Conservation (phyloP, 495 filamentous ascomycete genomes). For the Penicillium paradoxum region DNA sequence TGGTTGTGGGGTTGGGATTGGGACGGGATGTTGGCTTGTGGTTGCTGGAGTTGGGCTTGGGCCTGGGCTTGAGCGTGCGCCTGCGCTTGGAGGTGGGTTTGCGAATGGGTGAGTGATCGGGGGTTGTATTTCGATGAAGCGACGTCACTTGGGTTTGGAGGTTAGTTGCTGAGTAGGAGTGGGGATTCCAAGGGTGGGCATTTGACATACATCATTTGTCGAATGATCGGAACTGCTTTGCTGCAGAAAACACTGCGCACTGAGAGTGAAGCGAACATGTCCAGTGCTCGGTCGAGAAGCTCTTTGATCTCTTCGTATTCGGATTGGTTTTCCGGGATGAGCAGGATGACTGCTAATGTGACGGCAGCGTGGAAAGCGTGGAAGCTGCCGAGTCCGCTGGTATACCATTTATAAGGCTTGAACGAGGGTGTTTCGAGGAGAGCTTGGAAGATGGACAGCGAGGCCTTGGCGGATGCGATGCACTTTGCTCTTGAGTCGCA, state of each 20-base stretch:
- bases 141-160: conserved; percentile 13
- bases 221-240: conserved; percentile 36
- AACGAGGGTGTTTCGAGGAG: conserved; percentile 34
- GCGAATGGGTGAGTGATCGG: conserved; percentile 12
- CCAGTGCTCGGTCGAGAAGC: conserved; percentile 27
- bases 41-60: conserved; percentile 2
- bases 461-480: conserved; percentile 38
- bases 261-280: conserved; percentile 37
- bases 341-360: conserved; percentile 26
- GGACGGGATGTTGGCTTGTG: background rate
- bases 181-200: background rate
- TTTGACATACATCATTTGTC: conserved; percentile 35
- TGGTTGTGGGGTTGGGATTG: conserved; percentile 1
- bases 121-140: conserved; percentile 8
- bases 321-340: conserved; percentile 29
- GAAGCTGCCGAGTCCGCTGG: conserved; percentile 40
- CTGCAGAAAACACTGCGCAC: conserved; percentile 40
- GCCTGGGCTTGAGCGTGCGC: conserved; percentile 1
- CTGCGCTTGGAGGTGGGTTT: conserved; percentile 3
- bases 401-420: conserved; percentile 44
- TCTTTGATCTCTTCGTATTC: conserved; percentile 34
- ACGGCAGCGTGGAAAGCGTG: conserved; percentile 39
- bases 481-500: conserved; percentile 38
- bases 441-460: conserved; percentile 37
- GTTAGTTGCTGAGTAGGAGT: background rate